These are phyloP conservation scores for Prosopis cineraria DNA, from an alignment of 306 rosid genomes.

Conservation along the genomic window DNA sequence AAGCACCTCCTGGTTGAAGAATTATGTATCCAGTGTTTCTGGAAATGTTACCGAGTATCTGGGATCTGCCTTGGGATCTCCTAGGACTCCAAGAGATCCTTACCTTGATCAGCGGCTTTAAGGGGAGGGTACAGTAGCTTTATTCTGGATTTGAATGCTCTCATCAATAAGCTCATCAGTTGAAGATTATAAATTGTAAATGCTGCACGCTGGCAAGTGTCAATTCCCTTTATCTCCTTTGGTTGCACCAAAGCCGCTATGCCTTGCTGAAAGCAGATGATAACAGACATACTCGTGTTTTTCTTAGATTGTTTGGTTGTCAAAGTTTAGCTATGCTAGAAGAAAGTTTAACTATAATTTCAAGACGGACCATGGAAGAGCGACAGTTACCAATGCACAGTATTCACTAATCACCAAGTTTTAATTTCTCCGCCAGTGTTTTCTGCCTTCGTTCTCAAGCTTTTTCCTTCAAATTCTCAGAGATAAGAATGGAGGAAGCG, in stretches of 20 bases:
- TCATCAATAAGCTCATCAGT: constrained; percentile 1
- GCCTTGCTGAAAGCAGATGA: constrained; percentile 15
- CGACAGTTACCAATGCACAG: background rate
- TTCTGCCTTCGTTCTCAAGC: background rate
- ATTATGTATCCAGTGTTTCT: constrained; percentile 47
- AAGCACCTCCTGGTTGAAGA: constrained; percentile 87
- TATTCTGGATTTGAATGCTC: background rate
- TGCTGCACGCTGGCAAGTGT: constrained; percentile 15
- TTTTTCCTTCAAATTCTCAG: background rate
- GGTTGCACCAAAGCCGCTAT: constrained; percentile 11
- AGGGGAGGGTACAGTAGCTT: constrained; percentile 22
- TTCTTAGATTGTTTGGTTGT: constrained; percentile 3
- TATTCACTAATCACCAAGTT: background rate
- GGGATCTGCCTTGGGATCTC: constrained; percentile 49
- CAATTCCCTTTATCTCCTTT: constrained; percentile 7
- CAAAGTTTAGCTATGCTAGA: constrained; percentile 10
- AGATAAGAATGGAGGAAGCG: background rate
- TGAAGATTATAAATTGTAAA: constrained; percentile 7
- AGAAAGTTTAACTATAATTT: constrained; percentile 7
- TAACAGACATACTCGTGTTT: constrained; percentile 13
- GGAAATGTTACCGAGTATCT: constrained; percentile 62
- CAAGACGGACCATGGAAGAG: background rate
- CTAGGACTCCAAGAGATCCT: constrained; percentile 62
- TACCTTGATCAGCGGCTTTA: constrained; percentile 85
- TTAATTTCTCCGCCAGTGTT: background rate